These are phyloP conservation scores for Hanseniaspora taiwanica DNA, from an alignment of 805 yeast species.

Conservation along the genomic window DNA sequence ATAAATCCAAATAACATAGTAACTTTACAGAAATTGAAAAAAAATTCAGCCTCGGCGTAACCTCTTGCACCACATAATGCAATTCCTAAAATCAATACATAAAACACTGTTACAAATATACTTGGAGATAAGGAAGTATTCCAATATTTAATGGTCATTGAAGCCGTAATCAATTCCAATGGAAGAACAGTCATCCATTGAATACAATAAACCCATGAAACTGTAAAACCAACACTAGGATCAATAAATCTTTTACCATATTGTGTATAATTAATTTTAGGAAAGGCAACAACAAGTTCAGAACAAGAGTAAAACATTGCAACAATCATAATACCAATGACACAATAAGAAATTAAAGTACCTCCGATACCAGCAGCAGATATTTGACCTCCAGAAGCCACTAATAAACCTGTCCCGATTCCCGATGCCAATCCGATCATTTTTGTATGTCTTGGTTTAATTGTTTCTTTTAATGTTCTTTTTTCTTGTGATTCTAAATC, in stretches of 20 bases:
- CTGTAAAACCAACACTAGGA: slow-evolving; percentile 47
- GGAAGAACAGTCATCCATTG: slow-evolving; percentile 45
- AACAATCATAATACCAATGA: slow-evolving; percentile 6
- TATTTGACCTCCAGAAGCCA: slow-evolving; percentile 24
- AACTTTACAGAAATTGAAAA: slow-evolving; percentile 32
- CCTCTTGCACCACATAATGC: slow-evolving; percentile 40
- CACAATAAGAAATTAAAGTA: slow-evolving; percentile 4
- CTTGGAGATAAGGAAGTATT: slow-evolving; percentile 14
- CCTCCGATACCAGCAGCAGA: slow-evolving; percentile 7
- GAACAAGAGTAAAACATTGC: slow-evolving; percentile 6
- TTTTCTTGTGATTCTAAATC: neutral
- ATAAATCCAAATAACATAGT: slow-evolving; percentile 34
- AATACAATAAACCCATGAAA: slow-evolving; percentile 45
- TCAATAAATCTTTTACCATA: slow-evolving; percentile 47
- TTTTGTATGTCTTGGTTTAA: slow-evolving; percentile 5
- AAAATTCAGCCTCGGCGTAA: slow-evolving; percentile 42
- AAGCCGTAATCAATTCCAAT: slow-evolving; percentile 41
- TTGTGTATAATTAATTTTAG: slow-evolving; percentile 10
- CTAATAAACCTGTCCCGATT: slow-evolving; percentile 60
- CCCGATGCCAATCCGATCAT: slow-evolving; percentile 33
- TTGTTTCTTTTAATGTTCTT: neutral
- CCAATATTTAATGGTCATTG: slow-evolving; percentile 40
- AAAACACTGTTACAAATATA: slow-evolving; percentile 17
- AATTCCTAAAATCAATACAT: slow-evolving; percentile 28
- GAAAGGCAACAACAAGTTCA: slow-evolving; percentile 7